These are phyloP conservation scores for Peronospora farinosa DNA, from an alignment of 352 stramenopile species.

Conservation along the genomic window DNA sequence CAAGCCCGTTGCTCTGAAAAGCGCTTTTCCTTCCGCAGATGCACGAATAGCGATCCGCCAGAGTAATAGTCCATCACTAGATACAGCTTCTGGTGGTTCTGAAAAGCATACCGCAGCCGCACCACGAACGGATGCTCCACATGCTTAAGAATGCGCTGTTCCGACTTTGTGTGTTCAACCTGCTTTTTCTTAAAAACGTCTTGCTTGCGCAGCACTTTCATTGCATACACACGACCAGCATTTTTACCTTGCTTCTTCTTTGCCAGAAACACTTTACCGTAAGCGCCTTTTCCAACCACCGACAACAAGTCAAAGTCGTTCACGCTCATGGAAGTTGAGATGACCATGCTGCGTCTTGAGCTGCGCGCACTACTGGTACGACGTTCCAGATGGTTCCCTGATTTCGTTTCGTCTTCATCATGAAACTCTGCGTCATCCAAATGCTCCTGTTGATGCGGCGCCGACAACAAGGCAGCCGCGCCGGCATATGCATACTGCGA, in stretches of 20 bases:
- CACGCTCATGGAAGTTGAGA: constrained; percentile 71
- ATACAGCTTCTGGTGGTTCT: constrained; percentile 85
- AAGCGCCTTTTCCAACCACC: constrained; percentile 83
- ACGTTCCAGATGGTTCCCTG: constrained; percentile 23
- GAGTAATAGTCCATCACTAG: constrained; percentile 88
- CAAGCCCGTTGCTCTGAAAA: constrained; percentile 61
- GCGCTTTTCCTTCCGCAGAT: constrained; percentile 69
- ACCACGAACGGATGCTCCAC: constrained; percentile 88
- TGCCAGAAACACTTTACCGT: constrained; percentile 81
- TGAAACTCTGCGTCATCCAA: constrained; percentile 72
- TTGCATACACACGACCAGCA: constrained; percentile 75
- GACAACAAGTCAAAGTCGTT: constrained; percentile 84
- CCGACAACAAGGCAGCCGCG: constrained; percentile 44
- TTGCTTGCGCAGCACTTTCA: constrained; percentile 85
- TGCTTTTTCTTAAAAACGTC: constrained; percentile 85
- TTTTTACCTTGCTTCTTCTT: constrained; percentile 75
- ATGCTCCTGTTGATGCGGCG: constrained; percentile 47
- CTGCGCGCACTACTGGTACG: constrained; percentile 35
- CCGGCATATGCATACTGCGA: constrained; percentile 68
- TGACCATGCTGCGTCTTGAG: constrained; percentile 70
- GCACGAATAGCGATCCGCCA: constrained; percentile 79
- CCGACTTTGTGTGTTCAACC: constrained; percentile 83
- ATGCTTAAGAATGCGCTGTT: constrained; percentile 85
- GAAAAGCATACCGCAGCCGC: constrained; percentile 81
- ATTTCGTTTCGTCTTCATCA: constrained; percentile 28